Base-by-base conservation (phyloP, 2,329 filamentous ascomycete genomes). In the Trichoderma sp. region DNA sequence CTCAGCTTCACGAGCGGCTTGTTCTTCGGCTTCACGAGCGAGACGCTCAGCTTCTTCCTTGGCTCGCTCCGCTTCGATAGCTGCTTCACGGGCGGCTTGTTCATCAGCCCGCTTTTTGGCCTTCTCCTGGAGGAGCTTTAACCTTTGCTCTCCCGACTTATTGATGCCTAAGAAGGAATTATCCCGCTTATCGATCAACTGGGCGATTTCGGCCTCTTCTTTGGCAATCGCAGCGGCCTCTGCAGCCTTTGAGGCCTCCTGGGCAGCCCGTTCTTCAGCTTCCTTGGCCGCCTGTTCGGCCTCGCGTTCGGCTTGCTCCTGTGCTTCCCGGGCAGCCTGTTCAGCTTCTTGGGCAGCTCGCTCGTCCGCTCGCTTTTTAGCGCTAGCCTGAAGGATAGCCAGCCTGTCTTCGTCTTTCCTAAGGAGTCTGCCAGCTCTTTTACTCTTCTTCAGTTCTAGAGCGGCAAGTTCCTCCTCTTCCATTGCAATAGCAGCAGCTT, bases 171-270 rank as follows among this genome's bases (percentile, higher is more conserved):
- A 87, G 2, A 24, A 77, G 72, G 16, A 71, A 76, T 41, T 75
- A 1, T 84, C 84, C 77, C 88, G 89, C 80, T 89, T 90, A 27
- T 84, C 83, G 60, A 85, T 86, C 3, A 88, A 80, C 3, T 81
- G 79, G 16, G 81, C 84, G 12, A 87, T 80, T 74, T 88, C 84
- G 11, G 81, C 80, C 76, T 86, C 83, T 68, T 85, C 82, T 60
- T 77, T 78, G 38, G 78, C 79, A 21, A 73, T 73, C 6, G 41
- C 71, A 6, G 60, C 60, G 18, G 59, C 33, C 21, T 38, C 63
- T 1, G 63, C 63, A 63, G 60, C 60, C 4, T 63, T n/a, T 35
- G 60, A 78, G 41, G 81, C 81, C 68, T 38, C 71, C n/a, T 50
- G 14, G 9, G 68, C 77, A 79, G 83, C 80, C 77, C 56, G 60